Evolutionary conservation across 176 grass and related monocot species (phyloP).

Genomic region (Triticum dicoccoides): DNA sequence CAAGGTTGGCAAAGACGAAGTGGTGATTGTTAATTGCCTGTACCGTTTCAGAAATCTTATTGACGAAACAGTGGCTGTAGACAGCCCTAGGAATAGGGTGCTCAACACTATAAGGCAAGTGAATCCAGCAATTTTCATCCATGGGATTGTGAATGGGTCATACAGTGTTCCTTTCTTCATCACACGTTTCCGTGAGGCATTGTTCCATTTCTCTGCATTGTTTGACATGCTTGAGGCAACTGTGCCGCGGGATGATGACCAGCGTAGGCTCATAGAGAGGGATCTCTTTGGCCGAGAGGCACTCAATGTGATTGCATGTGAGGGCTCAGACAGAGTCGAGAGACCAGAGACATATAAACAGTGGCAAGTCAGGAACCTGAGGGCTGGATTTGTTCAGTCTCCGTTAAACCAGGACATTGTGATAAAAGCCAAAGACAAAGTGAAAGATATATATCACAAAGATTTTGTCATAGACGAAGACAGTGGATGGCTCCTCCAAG

Average conservation of each 20-base stretch:
- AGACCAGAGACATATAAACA: constrained; percentile 96
- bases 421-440: constrained; percentile 87
- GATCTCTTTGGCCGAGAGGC: constrained; percentile 91
- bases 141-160: constrained; percentile 93
- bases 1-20: constrained; percentile 71
- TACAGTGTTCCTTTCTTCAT: constrained; percentile 96
- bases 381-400: constrained; percentile 85
- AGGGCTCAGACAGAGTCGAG: constrained; percentile 90
- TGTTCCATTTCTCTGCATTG: constrained; percentile 89
- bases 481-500: constrained; percentile 83
- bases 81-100: constrained; percentile 89
- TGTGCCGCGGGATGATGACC: constrained; percentile 77
- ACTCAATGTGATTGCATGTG: constrained; percentile 94
- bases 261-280: constrained; percentile 74
- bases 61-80: constrained; percentile 89
- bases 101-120: constrained; percentile 94
- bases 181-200: constrained; percentile 86
- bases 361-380: constrained; percentile 95
- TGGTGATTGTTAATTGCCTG: constrained; percentile 90
- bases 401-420: constrained; percentile 64
- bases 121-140: constrained; percentile 86
- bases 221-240: constrained; percentile 94
- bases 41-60: constrained; percentile 95
- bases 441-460: constrained; percentile 89
- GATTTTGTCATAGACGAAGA: constrained; percentile 98